Percentiles rank a stretch among this genome's conserved stretches.
Evolutionary conservation across 1,284 basidiomycete species (phyloP).

Genomic region (Ganoderma sinense): DNA sequence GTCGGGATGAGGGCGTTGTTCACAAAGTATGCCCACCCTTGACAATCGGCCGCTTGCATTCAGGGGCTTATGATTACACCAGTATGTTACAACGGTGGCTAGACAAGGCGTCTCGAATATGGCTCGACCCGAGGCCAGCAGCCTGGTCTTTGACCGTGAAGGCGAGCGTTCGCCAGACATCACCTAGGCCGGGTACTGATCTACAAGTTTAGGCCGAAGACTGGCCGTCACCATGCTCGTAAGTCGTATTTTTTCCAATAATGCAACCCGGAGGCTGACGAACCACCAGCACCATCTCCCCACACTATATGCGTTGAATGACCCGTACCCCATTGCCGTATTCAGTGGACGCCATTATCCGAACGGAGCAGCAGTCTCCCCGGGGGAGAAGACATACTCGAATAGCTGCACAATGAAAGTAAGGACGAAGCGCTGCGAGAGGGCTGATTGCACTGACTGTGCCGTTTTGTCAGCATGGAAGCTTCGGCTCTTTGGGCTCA

Average conservation of each 20-base stretch:
- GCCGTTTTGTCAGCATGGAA: constrained; percentile 63
- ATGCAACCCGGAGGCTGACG: neutral
- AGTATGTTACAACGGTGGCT: constrained; percentile 71
- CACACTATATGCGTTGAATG: constrained; percentile 71
- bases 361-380: constrained; percentile 54
- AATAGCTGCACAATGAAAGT: constrained; percentile 85
- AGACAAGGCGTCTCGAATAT: constrained; percentile 48
- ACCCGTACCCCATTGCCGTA: constrained; percentile 72
- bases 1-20: constrained; percentile 61
- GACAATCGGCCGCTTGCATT: neutral
- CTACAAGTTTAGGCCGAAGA: constrained; percentile 54
- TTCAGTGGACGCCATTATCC: constrained; percentile 65
- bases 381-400: constrained; percentile 61
- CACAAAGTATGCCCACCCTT: constrained; percentile 46
- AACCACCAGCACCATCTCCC: constrained; percentile 64
- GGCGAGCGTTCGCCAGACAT: constrained; percentile 45
- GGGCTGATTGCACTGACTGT: constrained; percentile 2
- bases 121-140: constrained; percentile 69
- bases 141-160: constrained; percentile 68
- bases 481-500: constrained; percentile 69
- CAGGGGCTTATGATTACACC: constrained; percentile 37
- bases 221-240: constrained; percentile 73
- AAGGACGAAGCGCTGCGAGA: constrained; percentile 4
- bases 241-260: constrained; percentile 31
- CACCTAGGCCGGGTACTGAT: neutral